Evolutionary conservation across 163 green algal genomes (phyloP).

Genomic region (Volvox carteri): DNA sequence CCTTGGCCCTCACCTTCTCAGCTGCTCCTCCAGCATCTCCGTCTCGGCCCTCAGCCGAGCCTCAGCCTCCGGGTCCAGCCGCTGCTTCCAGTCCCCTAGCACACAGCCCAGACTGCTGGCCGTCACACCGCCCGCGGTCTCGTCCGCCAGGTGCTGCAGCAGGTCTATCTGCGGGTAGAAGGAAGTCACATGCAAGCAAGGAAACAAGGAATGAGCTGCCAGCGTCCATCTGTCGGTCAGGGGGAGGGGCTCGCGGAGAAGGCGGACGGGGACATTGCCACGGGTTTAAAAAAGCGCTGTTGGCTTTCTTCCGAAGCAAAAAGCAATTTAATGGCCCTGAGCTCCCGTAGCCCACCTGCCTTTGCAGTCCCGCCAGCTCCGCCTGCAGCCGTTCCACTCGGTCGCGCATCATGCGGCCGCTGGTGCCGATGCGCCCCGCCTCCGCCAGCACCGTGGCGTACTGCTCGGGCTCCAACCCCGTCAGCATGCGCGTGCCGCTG

Average conservation of each 20-base stretch:
- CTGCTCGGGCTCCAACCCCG: slow-evolving; percentile 36
- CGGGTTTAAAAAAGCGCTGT: no score
- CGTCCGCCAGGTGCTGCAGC: slow-evolving; percentile 30
- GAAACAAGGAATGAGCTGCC: no score
- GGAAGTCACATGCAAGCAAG: no score
- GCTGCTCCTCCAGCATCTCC: background rate
- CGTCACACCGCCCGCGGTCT: background rate
- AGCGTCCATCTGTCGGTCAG: no score
- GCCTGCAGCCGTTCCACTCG: slow-evolving; percentile 11
- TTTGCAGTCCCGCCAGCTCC: slow-evolving; percentile 16
- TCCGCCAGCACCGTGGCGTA: slow-evolving; percentile 1
- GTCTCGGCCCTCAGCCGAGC: background rate
- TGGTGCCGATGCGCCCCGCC: slow-evolving; percentile 5
- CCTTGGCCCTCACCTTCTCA: background rate
- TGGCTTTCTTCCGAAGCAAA: no score
- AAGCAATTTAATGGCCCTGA: no score
- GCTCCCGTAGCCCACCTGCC: slow-evolving; percentile 37
- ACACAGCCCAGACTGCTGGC: background rate
- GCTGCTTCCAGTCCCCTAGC: slow-evolving; percentile 3
- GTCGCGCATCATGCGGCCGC: slow-evolving; percentile 12
- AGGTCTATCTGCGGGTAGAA: slow-evolving; percentile 30
- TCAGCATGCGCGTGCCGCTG: slow-evolving; percentile 39
- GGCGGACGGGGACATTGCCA: no score
- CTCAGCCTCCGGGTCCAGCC: slow-evolving; percentile 6
- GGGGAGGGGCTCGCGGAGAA: no score